Base-by-base conservation (phyloP, 1,284 basidiomycete species). In the Tranzscheliella williamsii region DNA sequence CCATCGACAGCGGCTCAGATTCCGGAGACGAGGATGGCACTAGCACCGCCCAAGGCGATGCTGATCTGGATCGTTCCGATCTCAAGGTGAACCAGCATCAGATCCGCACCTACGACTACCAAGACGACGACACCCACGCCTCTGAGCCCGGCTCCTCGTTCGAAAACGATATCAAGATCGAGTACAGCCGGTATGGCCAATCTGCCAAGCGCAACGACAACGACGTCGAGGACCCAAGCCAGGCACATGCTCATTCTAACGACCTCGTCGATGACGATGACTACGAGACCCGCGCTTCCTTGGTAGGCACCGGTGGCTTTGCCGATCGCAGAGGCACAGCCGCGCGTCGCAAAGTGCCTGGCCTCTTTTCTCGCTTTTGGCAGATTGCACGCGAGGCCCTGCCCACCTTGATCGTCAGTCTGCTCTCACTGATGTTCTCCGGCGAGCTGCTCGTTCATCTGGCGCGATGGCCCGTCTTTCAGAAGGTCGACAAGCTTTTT, bases 401-500 rank as follows among this genome's bases (percentile, higher is more conserved):
- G 1, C 81, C 81, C 1, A 81, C 81, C 0, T 58, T 82, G 0
- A 54, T 81, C 11, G 70, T 82, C 46, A 78, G 79, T 1, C 57
- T 82, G 35, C 22, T 71, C 17, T 81, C 81, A 4, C 72, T 91
- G 39, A 81, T 93, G 36, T 89, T 95, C 73, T 91, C 91, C 1
- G 92, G 92, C 31, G 87, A 92, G 75, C 83, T 94, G 1, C 80
- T 96, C 29, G 88, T 91, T 73, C 85, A 87, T 71, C 86, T 93
- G 40, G 88, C 91, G n/a, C 47, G 62, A 48, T 97, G 92, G 92
- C 83, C 82, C 49, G 91, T 92, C 32, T 94, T 98, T 84, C 83
- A 83, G 41, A 84, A 87, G 43, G 73, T 76, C n/a, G 89, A 96
- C 81, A 93, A 98, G 78, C 86, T 97, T 48, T 93, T 97, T 72